Evolutionary conservation across 2,329 filamentous ascomycete species (phyloP), one percentile per base, ranked within the genome.

Genomic region (Fusarium subtropicale): DNA sequence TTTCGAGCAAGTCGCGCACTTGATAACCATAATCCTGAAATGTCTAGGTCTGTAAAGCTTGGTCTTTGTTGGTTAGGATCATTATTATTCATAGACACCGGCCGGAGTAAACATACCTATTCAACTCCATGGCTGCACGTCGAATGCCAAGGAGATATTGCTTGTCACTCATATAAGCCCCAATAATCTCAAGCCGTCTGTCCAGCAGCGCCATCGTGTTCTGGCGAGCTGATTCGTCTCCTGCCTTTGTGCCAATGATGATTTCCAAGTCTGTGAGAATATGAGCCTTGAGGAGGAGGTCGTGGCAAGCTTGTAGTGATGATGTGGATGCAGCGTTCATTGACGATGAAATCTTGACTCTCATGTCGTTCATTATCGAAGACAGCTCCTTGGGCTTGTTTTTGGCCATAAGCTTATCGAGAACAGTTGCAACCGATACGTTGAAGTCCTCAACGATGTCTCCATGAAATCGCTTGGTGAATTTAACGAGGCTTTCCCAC

Each of bases 141-240:
- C 94, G 89, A 41, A 98, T 86, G 2, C 94, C 92, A 30, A 99
- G 84, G 12, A 99, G 81, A 76, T 97, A 98, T 76, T 97, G 95
- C 78, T 99, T 99, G 77, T 99, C 94, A 54, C 90, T 88, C 38
- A 94, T 90, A 74, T 96, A 97, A 2, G 94, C 92, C 1, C 97
- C 96, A 4, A 99, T 83, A 2, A 97, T 86, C 71, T 94, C 92
- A n/a, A 99, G 82, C n/a, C 96, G 90, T 46, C 91, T 88, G 64
- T 91, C 86, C 7, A 97, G 65, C 7, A 80, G 64, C 3, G 68
- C 63, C 60, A 80, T 75, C 4, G 76, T 77, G 52, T 73, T 76
- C 34, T 74, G 74, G 33, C 76, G 76, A 42, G 79, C 79, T 47
- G 80, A 76, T 54, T 84, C 79, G 11, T 81, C 79, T 46, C 84